Base-by-base conservation (phyloP, 2,329 filamentous ascomycete genomes). In the Pyrenochaeta sp. region DNA sequence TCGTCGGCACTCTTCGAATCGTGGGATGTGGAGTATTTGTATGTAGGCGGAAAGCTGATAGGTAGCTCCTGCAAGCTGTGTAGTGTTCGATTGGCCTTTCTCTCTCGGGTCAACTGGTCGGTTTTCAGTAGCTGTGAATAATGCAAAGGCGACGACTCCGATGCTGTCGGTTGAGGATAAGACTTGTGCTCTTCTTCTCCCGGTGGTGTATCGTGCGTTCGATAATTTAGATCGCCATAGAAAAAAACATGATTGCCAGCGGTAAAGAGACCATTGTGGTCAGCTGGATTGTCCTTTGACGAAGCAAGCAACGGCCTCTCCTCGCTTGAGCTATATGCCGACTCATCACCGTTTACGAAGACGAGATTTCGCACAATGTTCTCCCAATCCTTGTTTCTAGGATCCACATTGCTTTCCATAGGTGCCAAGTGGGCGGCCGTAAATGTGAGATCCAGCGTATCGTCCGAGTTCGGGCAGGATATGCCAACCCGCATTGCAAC, bases 161-260 rank as follows among this genome's bases (percentile, higher is more conserved):
- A 56, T 71, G 84, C 74, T 78, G 84, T 69, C 72, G 83, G 81
- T 75, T 89, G 77, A 67, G 95, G 86, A 85, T 92, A 91, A 3
- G 76, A 77, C 5, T 79, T 49, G 69, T 82, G 73, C 50, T 91
- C 88, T 2, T 82, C 78, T 0, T 85, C 80, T 0, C 82, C 80
- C 0, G 93, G 93, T 0, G 84, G 81, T 0, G 83, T 84, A 61
- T 88, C 85, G 7, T 89, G 87, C 19, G 94, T 96, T 66, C 95
- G 90, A 79, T 99, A 99, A 82, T 99, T 99, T 59, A 99, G 85
- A 76, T 99, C 95, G 25, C 95, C 95, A 0, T 90, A 90, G 46
- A 98, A 83, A 75, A 98, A 96, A 1, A 97, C 82, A 74, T 96
- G 88, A 3, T 88, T 88, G 3, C 84, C 85, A 1, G 91, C 87